Evolutionary conservation across 345 rosid genomes (phyloP), one percentile per base, ranked within the genome.

Genomic region (Theobroma cacao): DNA sequence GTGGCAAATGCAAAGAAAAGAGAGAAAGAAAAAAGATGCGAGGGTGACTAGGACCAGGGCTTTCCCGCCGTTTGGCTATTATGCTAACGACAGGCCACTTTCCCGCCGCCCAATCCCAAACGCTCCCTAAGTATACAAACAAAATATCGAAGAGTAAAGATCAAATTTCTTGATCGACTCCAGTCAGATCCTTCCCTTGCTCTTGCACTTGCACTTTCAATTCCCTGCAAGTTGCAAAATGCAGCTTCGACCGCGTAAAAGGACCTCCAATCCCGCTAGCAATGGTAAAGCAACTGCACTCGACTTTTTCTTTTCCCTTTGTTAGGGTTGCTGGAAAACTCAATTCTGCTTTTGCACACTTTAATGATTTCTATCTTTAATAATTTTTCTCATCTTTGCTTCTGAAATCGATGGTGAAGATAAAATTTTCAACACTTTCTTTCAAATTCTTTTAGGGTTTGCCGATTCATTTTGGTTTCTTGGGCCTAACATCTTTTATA

Each of bases 181-280:
- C 62, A 3, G 62, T 56, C 58, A 53, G 59, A n/a, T 56, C 62
- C 1, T 24, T 34, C 6, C 17, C 1, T n/a, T 20, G 59, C 59
- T 22, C 61, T 10, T 56, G 8, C 30, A 50, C 56, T 50, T 50
- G n/a, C n/a, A 41, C 45, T 41, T 41, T 41, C 45, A n/a, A n/a
- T n/a, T 18, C 64, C 6, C 17, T 59, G 58, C 58, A 20, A 18
- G 7, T 43, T 50, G 50, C 22, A 11, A 7, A 61, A 75, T 75
- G 78, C 40, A 75, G 58, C 78, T 75, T 63, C 60, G 78, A n/a
- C 33, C 78, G 58, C 78, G 70, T 28, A 62, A 62, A 63, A 62
- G 59, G 78, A 45, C 4, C 48, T 63, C 61, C 56, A 2, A 20
- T 36, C 24, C 40, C 55, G 48, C n/a, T 33, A 2, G 3, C 61